Percentiles rank a stretch among this genome's conserved stretches.
Evolutionary conservation across 768 basidiomycete genomes (phyloP).

Genomic region (Leucocoprinus leucothites): DNA sequence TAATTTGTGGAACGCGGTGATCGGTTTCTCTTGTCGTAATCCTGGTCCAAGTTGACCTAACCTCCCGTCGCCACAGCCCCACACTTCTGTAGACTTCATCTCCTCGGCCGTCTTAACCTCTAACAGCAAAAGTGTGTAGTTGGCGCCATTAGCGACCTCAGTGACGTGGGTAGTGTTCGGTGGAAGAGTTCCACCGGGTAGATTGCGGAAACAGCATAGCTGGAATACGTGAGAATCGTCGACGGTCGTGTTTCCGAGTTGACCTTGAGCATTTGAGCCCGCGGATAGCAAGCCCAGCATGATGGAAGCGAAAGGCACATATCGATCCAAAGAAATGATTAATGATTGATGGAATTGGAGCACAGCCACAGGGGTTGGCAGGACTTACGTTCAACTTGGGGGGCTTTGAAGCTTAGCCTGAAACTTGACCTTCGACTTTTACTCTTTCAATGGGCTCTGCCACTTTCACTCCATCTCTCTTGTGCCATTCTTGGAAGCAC

Average conservation of each 20-base stretch:
- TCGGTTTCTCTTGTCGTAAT: conserved; percentile 21
- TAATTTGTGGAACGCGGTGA: conserved; percentile 47
- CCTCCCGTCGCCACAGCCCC: conserved; percentile 73
- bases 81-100: conserved; percentile 37
- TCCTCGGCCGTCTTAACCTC: conserved; percentile 22
- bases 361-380: too few species aligned
- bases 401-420: too few species aligned
- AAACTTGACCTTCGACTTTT: too few species aligned
- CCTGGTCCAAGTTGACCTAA: conserved; percentile 68
- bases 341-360: too few species aligned
- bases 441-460: too few species aligned
- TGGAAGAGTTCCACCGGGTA: conserved; percentile 28
- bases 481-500: too few species aligned
- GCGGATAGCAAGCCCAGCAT: conserved; percentile 30
- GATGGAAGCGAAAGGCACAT: not conserved
- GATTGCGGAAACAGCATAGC: conserved; percentile 35
- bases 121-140: conserved; percentile 76
- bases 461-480: too few species aligned
- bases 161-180: conserved; percentile 30
- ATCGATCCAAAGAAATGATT: too few species aligned
- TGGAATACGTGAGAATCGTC: conserved; percentile 44
- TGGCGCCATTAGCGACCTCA: conserved; percentile 67
- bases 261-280: conserved; percentile 54
- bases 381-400: too few species aligned
- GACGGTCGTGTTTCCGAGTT: conserved; percentile 42